These are phyloP conservation scores for Amphibolis antarctica DNA, from an alignment of 106 monocot species.

Conservation along the genomic window DNA sequence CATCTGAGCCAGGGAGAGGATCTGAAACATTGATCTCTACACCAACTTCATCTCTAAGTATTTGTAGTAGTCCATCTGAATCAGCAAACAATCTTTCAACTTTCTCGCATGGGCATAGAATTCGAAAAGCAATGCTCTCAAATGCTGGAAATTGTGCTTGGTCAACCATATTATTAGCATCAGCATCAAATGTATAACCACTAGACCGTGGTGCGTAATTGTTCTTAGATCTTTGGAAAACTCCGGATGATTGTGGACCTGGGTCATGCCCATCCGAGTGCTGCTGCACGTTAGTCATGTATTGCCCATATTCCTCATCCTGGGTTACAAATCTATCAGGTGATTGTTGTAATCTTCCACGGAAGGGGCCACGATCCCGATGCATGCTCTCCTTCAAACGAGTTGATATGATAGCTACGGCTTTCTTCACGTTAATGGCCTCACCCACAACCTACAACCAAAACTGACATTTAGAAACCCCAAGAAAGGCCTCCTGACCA, in stretches of 20 bases:
- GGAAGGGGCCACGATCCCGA: slow-evolving; percentile 74
- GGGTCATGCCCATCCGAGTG: slow-evolving; percentile 43
- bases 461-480: no score
- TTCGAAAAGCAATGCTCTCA: slow-evolving; percentile 67
- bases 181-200: slow-evolving; percentile 45
- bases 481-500: background rate
- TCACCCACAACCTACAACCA: slow-evolving; percentile 79
- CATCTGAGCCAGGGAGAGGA: slow-evolving; percentile 57
- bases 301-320: slow-evolving; percentile 45
- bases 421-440: slow-evolving; percentile 72
- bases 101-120: slow-evolving; percentile 80
- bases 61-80: slow-evolving; percentile 61
- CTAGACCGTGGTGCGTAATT: slow-evolving; percentile 28
- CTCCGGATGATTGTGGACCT: slow-evolving; percentile 31
- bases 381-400: slow-evolving; percentile 94
- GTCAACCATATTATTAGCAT: slow-evolving; percentile 30
- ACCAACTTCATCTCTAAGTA: slow-evolving; percentile 66
- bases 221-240: slow-evolving; percentile 29
- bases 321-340: slow-evolving; percentile 38
- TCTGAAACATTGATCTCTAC: slow-evolving; percentile 70
- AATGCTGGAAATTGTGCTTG: slow-evolving; percentile 21
- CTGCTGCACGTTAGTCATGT: slow-evolving; percentile 16
- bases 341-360: slow-evolving; percentile 52
- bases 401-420: slow-evolving; percentile 55
- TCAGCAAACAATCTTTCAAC: slow-evolving; percentile 41